Conservation (phyloP, 768 basidiomycete species). For the Mycena polygramma region DNA sequence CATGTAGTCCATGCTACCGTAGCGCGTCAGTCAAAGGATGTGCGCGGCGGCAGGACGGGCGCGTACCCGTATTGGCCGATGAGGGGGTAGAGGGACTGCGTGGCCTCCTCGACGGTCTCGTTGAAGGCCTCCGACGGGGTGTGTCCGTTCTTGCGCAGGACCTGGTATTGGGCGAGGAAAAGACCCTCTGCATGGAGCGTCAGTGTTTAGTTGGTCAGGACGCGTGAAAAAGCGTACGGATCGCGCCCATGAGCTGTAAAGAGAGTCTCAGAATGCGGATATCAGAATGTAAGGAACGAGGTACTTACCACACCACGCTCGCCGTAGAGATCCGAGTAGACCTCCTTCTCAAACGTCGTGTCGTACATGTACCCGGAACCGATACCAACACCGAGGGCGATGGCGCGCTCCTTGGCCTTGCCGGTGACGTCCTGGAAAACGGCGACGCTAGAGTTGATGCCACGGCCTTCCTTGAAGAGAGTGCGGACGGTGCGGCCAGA, state of each 20-base stretch:
- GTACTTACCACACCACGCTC: slow-evolving; percentile 97
- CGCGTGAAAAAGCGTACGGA: slow-evolving; percentile 69
- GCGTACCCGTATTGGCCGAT: slow-evolving; percentile 93
- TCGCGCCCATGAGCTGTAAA: slow-evolving; percentile 92
- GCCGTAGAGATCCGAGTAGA: slow-evolving; percentile 98
- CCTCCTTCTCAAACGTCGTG: slow-evolving; percentile 99
- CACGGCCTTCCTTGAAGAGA: slow-evolving; percentile 99
- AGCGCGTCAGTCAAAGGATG: slow-evolving; percentile 5
- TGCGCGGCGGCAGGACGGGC: slow-evolving; percentile 8
- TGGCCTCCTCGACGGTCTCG: slow-evolving; percentile 99
- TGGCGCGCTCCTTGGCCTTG: slow-evolving; percentile 97
- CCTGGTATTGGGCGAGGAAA: slow-evolving; percentile 99
- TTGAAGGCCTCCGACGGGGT: slow-evolving; percentile 99
- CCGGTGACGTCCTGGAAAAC: slow-evolving; percentile 99
- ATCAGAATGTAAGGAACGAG: slow-evolving; percentile 1
- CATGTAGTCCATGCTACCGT: slow-evolving; percentile 96
- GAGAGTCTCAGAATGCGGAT: slow-evolving; percentile 9
- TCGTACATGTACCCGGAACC: slow-evolving; percentile 99
- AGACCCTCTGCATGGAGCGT: slow-evolving; percentile 78
- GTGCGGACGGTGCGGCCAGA: slow-evolving; percentile 99
- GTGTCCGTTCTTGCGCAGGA: slow-evolving; percentile 97
- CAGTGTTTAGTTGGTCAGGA: neutral
- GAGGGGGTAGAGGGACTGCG: slow-evolving; percentile 96
- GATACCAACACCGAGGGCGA: slow-evolving; percentile 93
- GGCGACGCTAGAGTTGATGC: slow-evolving; percentile 95